A percentile compares a stretch with the other conserved stretches of the same genome.
phyloP scores from a whole-genome alignment of 1,284 basidiomycete genomes.

The Gomphus bonarii region DNA sequence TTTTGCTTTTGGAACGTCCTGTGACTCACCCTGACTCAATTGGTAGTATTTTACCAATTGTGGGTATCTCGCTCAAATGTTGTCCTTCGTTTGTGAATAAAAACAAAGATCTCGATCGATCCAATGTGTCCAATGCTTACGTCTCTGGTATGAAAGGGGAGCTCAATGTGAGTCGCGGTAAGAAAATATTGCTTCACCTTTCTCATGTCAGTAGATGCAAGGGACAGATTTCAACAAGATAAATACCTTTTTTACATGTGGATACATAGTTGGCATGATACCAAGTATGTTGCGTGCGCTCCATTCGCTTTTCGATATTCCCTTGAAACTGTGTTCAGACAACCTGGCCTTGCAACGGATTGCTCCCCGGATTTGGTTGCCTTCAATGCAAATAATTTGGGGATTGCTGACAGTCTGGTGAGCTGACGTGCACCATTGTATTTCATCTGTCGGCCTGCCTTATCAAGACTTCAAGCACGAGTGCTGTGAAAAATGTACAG shows the following conservation, averaged over 20 bases:
- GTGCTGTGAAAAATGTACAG: slow-evolving; percentile 40
- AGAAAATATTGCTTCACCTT: not conserved
- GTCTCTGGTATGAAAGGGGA: slow-evolving; percentile 81
- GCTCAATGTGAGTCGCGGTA: slow-evolving; percentile 42
- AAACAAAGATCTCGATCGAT: slow-evolving; percentile 48
- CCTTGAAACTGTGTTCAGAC: slow-evolving; percentile 27
- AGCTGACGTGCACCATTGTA: not conserved
- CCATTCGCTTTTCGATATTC: not conserved
- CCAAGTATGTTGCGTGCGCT: slow-evolving; percentile 39
- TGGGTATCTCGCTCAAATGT: slow-evolving; percentile 16
- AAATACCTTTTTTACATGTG: slow-evolving; percentile 63
- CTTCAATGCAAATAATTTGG: slow-evolving; percentile 55
- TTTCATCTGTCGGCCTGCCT: not conserved
- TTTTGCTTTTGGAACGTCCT: not conserved
- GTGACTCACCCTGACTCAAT: not conserved
- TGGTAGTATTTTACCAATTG: slow-evolving; percentile 56
- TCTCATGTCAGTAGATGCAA: slow-evolving; percentile 2
- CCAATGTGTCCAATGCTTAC: slow-evolving; percentile 60
- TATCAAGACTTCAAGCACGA: slow-evolving; percentile 32
- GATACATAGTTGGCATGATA: slow-evolving; percentile 64
- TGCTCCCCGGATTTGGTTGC: slow-evolving; percentile 55
- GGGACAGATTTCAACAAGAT: slow-evolving; percentile 33
- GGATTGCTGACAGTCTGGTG: slow-evolving; percentile 55
- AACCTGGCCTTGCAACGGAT: slow-evolving; percentile 54
- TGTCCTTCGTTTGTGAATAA: not conserved